Evolutionary conservation across 495 filamentous ascomycete species (phyloP).

Genomic region (Aspergillus coremiiformis): DNA sequence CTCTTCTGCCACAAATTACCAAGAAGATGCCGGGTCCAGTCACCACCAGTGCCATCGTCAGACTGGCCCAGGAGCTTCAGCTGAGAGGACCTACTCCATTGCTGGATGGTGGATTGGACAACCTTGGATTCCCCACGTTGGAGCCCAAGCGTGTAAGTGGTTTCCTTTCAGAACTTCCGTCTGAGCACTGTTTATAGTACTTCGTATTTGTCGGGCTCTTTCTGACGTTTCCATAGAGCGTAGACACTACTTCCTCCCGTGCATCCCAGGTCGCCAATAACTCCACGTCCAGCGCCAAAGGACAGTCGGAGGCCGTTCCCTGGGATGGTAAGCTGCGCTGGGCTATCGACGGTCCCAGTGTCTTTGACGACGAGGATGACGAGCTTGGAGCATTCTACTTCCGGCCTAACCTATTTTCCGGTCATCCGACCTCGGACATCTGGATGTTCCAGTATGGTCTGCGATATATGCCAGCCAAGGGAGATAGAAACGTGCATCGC

Average conservation of each 20-base stretch:
- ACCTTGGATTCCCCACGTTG: not conserved
- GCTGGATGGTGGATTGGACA: conserved; percentile 5
- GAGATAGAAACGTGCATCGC: conserved; percentile 21
- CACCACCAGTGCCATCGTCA: not conserved
- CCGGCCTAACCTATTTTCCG: conserved; percentile 4
- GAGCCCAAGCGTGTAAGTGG: conserved; percentile 4
- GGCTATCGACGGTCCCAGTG: conserved; percentile 18
- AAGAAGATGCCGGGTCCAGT: not conserved
- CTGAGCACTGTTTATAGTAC: not conserved
- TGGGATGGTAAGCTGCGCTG: conserved; percentile 26
- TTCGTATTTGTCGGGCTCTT: not conserved
- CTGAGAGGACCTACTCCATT: not conserved
- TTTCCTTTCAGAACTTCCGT: not conserved
- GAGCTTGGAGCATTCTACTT: conserved; percentile 9
- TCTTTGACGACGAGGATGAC: conserved; percentile 19
- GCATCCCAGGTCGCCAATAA: not conserved
- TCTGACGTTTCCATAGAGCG: not conserved
- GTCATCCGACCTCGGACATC: conserved; percentile 8
- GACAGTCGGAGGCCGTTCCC: not conserved
- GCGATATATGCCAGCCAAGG: conserved; percentile 21
- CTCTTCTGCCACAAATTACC: not conserved
- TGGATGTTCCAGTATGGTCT: conserved; percentile 29
- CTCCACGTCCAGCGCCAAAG: not conserved
- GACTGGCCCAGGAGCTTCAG: not conserved
- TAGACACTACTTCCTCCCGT: not conserved